phyloP scores from a whole-genome alignment of 164 flowering plant species.

The Pachysandra terminalis region DNA sequence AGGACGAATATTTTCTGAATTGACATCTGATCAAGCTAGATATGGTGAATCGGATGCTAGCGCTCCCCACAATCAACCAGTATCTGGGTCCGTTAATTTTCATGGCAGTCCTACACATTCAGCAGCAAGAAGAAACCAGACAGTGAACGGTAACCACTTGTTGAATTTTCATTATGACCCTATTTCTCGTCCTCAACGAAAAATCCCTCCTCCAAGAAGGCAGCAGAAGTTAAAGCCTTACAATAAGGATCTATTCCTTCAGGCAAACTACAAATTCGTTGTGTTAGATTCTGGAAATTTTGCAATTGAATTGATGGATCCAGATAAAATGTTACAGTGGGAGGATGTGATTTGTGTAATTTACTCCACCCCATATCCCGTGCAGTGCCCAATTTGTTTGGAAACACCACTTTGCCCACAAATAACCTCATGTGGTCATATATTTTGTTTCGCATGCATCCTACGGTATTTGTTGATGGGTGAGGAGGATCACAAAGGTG shows the following conservation, averaged over 20 bases:
- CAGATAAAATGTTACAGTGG: constrained; percentile 91
- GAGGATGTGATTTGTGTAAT: constrained; percentile 86
- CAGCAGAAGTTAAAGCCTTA: constrained; percentile 71
- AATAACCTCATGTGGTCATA: constrained; percentile 98
- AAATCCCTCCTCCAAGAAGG: constrained; percentile 63
- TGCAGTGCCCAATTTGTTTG: constrained; percentile 94
- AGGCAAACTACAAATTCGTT: constrained; percentile 92
- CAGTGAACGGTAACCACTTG: constrained; percentile 67
- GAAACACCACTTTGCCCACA: constrained; percentile 92
- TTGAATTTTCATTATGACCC: constrained; percentile 91
- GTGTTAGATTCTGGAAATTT: constrained; percentile 63
- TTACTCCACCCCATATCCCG: constrained; percentile 62
- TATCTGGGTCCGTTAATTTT: constrained; percentile 22
- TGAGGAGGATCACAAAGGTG: constrained; percentile 58
- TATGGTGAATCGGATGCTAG: constrained; percentile 18
- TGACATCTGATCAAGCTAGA: constrained; percentile 17
- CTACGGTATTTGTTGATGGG: constrained; percentile 74
- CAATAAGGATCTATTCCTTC: constrained; percentile 87
- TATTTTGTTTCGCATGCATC: constrained; percentile 94
- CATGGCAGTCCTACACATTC: constrained; percentile 30
- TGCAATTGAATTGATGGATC: constrained; percentile 56
- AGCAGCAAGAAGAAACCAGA: constrained; percentile 49
- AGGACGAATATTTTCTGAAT: constrained; percentile 21
- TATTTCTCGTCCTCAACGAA: constrained; percentile 61
- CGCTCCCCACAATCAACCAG: constrained; percentile 25